Base-by-base conservation (phyloP, 1,139 yeast species). In the Yamadazyma kanchanaburiensis region DNA sequence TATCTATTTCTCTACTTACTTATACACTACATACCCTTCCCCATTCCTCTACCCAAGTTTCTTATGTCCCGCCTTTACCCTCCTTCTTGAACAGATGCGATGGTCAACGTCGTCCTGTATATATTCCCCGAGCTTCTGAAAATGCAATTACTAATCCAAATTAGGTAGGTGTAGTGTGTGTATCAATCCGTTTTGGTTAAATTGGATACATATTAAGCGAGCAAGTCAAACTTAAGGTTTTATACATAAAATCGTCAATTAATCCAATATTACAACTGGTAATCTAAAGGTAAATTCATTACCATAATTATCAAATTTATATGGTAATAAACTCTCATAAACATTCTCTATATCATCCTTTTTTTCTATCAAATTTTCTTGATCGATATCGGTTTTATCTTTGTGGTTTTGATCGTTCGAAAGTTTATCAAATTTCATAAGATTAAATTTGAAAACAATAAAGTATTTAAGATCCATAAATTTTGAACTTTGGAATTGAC, bases 401-500 rank as follows among this genome's bases (percentile, higher is more conserved):
- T 13, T 28, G n/a, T n/a, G n/a, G n/a, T n/a, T n/a, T n/a, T n/a
- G n/a, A n/a, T n/a, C n/a, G n/a, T n/a, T n/a, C n/a, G n/a, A n/a
- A 12, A 17, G 24, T 24, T 37, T 37, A 15, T 40, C 49, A 30
- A 61, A 48, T 14, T 59, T 58, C 32, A 51, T 36, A 26, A 66
- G 42, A 39, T 58, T 64, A 35, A 66, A 64, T 37, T 61, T 62
- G 40, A 66, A 64, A 14, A 61, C 66, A 25, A 65, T 38, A 31
- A 39, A 59, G 39, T 67, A 66, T 29, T 56, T 57, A 29, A 68
- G 47, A 37, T 60, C 64, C 61, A 67, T 53, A 12, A 67, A 53
- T 8, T 50, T 39, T 2, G 60, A 49, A 33, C 65, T 50, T 42
- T 60, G 67, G 42, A 67, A 67, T 34, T 64, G 70, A 31, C 57